Percentiles rank a stretch among this genome's conserved stretches.
These are phyloP conservation scores for Sugiyamaella boreocaroliniensis DNA, from an alignment of 805 yeast species.

Conservation along the genomic window DNA sequence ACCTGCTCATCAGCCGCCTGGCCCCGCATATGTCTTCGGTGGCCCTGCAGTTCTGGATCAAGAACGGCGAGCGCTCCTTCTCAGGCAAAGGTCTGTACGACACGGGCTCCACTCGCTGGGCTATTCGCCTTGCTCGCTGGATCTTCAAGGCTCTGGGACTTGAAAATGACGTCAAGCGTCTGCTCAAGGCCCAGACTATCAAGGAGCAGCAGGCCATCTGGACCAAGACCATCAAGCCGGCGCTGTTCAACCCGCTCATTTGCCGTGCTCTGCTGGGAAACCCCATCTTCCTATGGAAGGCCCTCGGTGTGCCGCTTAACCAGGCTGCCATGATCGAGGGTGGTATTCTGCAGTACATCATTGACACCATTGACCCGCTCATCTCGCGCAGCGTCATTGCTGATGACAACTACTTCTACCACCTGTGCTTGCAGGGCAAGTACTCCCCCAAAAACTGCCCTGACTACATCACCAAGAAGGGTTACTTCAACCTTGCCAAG, in stretches of 20 bases:
- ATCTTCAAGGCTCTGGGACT: slow-evolving; percentile 51
- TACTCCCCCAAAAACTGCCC: slow-evolving; percentile 67
- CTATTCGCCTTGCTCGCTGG: slow-evolving; percentile 58
- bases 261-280: slow-evolving; percentile 67
- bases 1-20: slow-evolving; percentile 48
- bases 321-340: slow-evolving; percentile 77
- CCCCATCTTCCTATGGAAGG: slow-evolving; percentile 82
- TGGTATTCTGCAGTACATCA: slow-evolving; percentile 62
- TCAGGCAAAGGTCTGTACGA: slow-evolving; percentile 57
- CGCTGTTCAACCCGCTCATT: slow-evolving; percentile 62
- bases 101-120: slow-evolving; percentile 86
- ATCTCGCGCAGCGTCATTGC: slow-evolving; percentile 57
- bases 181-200: slow-evolving; percentile 52
- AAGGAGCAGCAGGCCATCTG: slow-evolving; percentile 60
- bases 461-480: slow-evolving; percentile 57
- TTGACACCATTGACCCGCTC: slow-evolving; percentile 74
- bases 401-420: slow-evolving; percentile 71
- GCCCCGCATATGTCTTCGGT: slow-evolving; percentile 70
- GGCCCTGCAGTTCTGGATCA: slow-evolving; percentile 76
- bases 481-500: slow-evolving; percentile 45
- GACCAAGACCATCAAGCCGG: slow-evolving; percentile 57
- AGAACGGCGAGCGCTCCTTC: slow-evolving; percentile 55
- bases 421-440: slow-evolving; percentile 55
- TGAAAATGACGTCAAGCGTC: slow-evolving; percentile 42
- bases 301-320: slow-evolving; percentile 81